Percentiles rank a stretch among this genome's conserved stretches.
Conservation (phyloP, 352 stramenopile species). For the Phytophthora colocasiae region DNA sequence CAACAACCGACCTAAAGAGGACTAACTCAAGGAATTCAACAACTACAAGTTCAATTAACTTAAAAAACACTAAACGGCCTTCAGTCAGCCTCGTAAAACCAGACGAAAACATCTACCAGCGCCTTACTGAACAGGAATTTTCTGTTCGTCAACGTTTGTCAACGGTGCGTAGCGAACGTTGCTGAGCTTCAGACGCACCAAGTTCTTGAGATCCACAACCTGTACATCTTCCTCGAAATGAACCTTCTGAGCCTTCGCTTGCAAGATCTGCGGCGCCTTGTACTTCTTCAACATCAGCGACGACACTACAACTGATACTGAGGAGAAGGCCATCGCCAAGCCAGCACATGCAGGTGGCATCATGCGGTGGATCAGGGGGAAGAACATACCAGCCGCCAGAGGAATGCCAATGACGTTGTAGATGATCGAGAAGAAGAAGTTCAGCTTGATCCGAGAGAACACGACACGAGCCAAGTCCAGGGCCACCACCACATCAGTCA, state of each 20-base stretch:
- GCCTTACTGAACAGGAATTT: conserved; percentile 20
- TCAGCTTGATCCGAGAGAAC: conserved; percentile 85
- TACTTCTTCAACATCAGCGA: conserved; percentile 89
- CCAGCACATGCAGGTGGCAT: conserved; percentile 88
- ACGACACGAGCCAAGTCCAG: conserved; percentile 83
- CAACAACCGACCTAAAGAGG: conserved; percentile 24
- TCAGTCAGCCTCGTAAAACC: conserved; percentile 24
- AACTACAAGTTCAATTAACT: conserved; percentile 9
- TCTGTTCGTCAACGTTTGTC: conserved; percentile 64
- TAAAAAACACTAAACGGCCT: conserved; percentile 17
- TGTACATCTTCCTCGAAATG: conserved; percentile 73
- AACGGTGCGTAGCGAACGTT: conserved; percentile 72
- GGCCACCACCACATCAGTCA: conserved; percentile 86
- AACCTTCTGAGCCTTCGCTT: conserved; percentile 39
- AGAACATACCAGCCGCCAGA: conserved; percentile 86
- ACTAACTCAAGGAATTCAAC: conserved; percentile 18
- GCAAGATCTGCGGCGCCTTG: conserved; percentile 50
- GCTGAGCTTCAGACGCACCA: conserved; percentile 66
- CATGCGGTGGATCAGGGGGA: conserved; percentile 82
- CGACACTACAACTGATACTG: conserved; percentile 86
- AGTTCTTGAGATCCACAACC: conserved; percentile 80
- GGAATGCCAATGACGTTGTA: conserved; percentile 90
- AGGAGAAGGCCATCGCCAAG: conserved; percentile 90
- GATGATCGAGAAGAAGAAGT: conserved; percentile 89
- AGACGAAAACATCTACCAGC: conserved; percentile 21